These are phyloP conservation scores for Erysimum cheiri DNA, from an alignment of 441 rosid genomes.

Conservation along the genomic window DNA sequence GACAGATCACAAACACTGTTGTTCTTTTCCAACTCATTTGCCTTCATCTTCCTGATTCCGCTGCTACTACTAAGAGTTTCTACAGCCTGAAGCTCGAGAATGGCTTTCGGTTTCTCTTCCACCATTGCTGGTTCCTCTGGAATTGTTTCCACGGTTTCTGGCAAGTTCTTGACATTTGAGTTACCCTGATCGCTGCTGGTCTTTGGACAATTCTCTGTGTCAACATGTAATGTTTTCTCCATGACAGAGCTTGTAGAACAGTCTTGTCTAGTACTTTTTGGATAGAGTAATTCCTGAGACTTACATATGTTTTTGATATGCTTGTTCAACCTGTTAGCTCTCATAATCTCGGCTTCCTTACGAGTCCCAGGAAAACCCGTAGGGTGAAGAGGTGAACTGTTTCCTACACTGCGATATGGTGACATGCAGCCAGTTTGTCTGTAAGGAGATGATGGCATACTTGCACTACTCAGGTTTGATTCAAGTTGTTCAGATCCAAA, in stretches of 20 bases:
- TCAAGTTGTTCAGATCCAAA: slow-evolving; percentile 53
- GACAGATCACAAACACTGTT: slow-evolving; percentile 40
- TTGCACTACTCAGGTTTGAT: slow-evolving; percentile 20
- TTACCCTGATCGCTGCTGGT: slow-evolving; percentile 28
- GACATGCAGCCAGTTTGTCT: slow-evolving; percentile 61
- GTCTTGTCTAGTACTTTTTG: slow-evolving; percentile 46
- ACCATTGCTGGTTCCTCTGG: slow-evolving; percentile 29
- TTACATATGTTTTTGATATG: slow-evolving; percentile 47
- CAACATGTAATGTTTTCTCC: slow-evolving; percentile 64
- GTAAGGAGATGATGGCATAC: slow-evolving; percentile 60
- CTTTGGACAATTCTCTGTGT: slow-evolving; percentile 22
- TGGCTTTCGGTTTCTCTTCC: slow-evolving; percentile 28
- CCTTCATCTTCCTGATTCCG: slow-evolving; percentile 37
- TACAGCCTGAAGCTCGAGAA: slow-evolving; percentile 38
- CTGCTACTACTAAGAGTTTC: slow-evolving; percentile 34
- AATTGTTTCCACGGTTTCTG: slow-evolving; percentile 5
- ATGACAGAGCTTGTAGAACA: slow-evolving; percentile 52
- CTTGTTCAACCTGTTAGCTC: slow-evolving; percentile 51
- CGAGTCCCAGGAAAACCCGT: slow-evolving; percentile 62
- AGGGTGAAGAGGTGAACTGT: slow-evolving; percentile 61
- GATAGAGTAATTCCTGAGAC: slow-evolving; percentile 60
- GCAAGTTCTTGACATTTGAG: slow-evolving; percentile 32
- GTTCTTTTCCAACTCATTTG: slow-evolving; percentile 42
- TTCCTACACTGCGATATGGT: slow-evolving; percentile 62
- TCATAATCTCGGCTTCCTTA: slow-evolving; percentile 61